Evolutionary conservation across 257 asterid genomes (phyloP).

Genomic region (Nicotiana benthamiana): DNA sequence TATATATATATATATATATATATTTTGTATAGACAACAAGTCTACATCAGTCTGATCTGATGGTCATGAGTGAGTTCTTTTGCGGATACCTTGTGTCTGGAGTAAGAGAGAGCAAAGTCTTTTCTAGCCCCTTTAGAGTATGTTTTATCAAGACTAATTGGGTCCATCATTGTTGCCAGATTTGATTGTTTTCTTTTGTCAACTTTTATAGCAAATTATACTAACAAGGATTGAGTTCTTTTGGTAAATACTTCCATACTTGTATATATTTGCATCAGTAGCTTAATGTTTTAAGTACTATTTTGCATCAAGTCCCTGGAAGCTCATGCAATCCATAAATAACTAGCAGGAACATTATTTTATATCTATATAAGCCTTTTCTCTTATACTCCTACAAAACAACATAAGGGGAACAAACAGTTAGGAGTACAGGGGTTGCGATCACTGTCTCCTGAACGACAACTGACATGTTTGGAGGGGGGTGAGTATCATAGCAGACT

Average conservation of each 20-base stretch:
- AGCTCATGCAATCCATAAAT: not conserved
- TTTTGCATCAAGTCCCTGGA: not conserved
- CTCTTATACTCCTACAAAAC: not conserved
- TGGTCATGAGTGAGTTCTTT: slow-evolving; percentile 7
- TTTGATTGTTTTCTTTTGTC: not conserved
- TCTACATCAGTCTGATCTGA: slow-evolving; percentile 1
- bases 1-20: no score
- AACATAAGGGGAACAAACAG: not conserved
- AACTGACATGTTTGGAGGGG: not conserved
- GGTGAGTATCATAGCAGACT: not conserved
- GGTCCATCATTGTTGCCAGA: not conserved
- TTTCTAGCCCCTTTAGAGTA: not conserved
- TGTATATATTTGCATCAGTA: not conserved
- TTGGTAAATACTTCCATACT: not conserved
- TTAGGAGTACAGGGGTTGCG: not conserved
- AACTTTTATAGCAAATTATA: not conserved
- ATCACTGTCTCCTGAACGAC: not conserved
- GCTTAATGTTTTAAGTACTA: not conserved
- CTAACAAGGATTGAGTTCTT: not conserved
- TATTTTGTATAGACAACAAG: not conserved
- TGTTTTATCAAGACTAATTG: not conserved
- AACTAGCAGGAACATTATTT: not conserved
- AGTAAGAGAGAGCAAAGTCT: not conserved
- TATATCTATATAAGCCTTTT: not conserved
- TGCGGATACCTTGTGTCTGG: slow-evolving; percentile 4